Evolutionary conservation across 352 stramenopile genomes (phyloP).

Genomic region (Globisporangium megalacanthum): DNA sequence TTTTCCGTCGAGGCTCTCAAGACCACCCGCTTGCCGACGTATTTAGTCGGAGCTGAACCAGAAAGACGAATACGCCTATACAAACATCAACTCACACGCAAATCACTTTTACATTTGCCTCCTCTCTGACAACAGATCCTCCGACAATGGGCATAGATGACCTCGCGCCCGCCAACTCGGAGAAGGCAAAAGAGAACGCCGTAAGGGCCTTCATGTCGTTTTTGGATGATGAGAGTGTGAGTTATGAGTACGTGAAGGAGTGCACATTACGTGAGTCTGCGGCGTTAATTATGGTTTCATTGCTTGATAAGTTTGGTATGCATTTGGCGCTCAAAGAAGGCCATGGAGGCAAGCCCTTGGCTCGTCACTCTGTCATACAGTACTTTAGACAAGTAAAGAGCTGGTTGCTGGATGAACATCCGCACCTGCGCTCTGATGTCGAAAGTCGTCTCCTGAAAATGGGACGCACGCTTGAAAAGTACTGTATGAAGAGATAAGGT

Average conservation of each 20-base stretch:
- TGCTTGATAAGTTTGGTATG: conserved; percentile 5
- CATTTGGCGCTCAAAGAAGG: neutral
- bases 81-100: neutral
- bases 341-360: neutral
- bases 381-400: neutral
- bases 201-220: neutral
- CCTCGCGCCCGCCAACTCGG: neutral
- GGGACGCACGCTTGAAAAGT: neutral
- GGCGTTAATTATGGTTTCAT: neutral
- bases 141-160: neutral
- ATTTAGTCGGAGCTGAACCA: neutral
- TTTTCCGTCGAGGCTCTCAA: too few species aligned
- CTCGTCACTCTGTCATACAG: neutral
- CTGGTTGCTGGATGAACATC: neutral
- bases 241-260: conserved; percentile 1
- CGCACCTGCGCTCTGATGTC: neutral
- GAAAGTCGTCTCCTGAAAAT: neutral
- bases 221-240: neutral
- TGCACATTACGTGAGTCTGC: conserved; percentile 4
- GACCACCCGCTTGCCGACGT: neutral
- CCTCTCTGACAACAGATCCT: neutral
- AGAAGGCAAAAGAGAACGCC: neutral
- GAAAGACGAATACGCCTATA: neutral
- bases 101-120: neutral
- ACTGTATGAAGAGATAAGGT: neutral